Base-by-base conservation (phyloP, 768 basidiomycete species). In the Lactifluus echinatus region DNA sequence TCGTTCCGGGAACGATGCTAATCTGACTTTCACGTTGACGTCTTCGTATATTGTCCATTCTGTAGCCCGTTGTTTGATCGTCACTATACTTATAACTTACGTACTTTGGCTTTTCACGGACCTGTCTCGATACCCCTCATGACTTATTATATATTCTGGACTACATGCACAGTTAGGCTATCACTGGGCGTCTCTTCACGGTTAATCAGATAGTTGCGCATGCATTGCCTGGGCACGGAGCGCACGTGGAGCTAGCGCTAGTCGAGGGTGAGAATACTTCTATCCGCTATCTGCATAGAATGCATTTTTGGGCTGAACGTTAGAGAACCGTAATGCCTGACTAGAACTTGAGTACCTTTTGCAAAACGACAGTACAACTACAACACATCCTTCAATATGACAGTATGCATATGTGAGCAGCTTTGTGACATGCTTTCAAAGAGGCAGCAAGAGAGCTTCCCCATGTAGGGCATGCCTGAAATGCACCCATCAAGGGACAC, bases 81-180 rank as follows among this genome's bases (percentile, higher is more conserved):
- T 46, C 47, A 29, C 31, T 44, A 49, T 44, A 40, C n/a, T 53
- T n/a, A 23, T 42, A 42, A 26, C 40, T 10, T 31, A n/a, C 31
- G 14, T 42, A 8, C 36, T 37, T 7, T 8, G 31, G 48, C 31
- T 40, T 8, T 8, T 14, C 43, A 40, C 43, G 40, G n/a, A 59
- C 46, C 39, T 48, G 28, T 31, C 39, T 39, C 19, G 26, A 59
- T 59, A 59, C 57, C 52, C 37, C 8, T 26, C 40, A 61, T 49
- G 50, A 53, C 39, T 53, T 10, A 4, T 31, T 31, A 31, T 4
- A 31, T 10, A 49, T 53, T 53, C n/a, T 14, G 23, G 39, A 57
- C 46, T 57, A 37, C 46, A 31, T 47, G 40, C 33, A 46, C 23
- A 36, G 15, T 39, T 42, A 33, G 19, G 34, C 11, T 43, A 24